These are phyloP conservation scores for Mikania micrantha DNA, from an alignment of 129 eudicot species.

Conservation along the genomic window DNA sequence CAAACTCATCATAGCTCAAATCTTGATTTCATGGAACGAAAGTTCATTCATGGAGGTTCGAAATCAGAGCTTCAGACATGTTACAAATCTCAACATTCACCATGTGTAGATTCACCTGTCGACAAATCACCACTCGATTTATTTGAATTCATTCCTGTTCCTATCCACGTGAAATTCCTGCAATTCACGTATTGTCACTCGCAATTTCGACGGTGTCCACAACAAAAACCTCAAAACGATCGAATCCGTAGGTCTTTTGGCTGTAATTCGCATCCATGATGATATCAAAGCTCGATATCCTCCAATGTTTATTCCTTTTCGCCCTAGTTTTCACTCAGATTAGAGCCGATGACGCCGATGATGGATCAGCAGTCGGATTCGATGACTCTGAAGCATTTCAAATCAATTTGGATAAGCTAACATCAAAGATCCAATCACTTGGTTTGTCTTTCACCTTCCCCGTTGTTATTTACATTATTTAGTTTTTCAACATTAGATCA, in stretches of 20 bases:
- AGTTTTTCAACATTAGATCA: not conserved
- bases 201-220: constrained; percentile 6
- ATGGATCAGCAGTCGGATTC: constrained; percentile 35
- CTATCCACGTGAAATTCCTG: not conserved
- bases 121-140: constrained; percentile 12
- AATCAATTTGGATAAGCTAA: constrained; percentile 48
- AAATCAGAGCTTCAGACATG: not conserved
- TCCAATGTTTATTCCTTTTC: constrained; percentile 29
- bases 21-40: too few species aligned
- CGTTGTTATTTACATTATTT: not conserved
- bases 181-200: constrained; percentile 6
- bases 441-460: constrained; percentile 34
- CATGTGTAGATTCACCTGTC: constrained; percentile 1
- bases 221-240: constrained; percentile 7
- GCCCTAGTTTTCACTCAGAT: constrained; percentile 32
- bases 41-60: not conserved
- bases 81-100: constrained; percentile 12
- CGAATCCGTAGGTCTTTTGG: not conserved
- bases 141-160: not conserved
- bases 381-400: constrained; percentile 30
- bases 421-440: constrained; percentile 56
- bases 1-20: too few species aligned
- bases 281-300: constrained; percentile 29
- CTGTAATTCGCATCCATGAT: constrained; percentile 31
- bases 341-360: constrained; percentile 31